Percentiles rank a stretch among this genome's conserved stretches.
Evolutionary conservation across 495 filamentous ascomycete genomes (phyloP).

Genomic region (Geoglossum glabrum): DNA sequence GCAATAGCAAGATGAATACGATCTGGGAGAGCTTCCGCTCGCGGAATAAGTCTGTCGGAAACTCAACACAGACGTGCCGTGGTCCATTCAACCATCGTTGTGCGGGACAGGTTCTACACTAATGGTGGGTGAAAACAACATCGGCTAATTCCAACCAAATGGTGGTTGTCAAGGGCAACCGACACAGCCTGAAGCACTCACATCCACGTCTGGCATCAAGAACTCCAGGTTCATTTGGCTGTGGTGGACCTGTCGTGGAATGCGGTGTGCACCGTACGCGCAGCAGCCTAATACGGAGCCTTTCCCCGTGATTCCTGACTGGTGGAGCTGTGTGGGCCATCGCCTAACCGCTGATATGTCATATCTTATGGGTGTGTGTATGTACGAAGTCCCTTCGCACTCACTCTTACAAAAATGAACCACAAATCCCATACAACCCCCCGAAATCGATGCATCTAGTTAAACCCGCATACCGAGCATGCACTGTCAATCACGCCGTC

Average conservation of each 20-base stretch:
- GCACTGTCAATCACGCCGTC: background rate
- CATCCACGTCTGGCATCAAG: background rate
- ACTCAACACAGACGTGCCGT: background rate
- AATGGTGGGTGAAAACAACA: background rate
- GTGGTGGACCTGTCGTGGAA: background rate
- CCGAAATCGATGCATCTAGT: background rate
- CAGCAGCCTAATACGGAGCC: background rate
- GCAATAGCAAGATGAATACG: no score
- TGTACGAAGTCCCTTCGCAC: no score
- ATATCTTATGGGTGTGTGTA: no score
- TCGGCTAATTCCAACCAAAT: background rate
- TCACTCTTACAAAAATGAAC: background rate
- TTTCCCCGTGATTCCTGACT: background rate
- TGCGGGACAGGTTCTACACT: no score
- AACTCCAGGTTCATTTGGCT: background rate
- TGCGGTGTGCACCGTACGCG: background rate
- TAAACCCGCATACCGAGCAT: background rate
- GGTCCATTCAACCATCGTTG: background rate
- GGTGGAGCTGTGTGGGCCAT: background rate
- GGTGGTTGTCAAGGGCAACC: background rate
- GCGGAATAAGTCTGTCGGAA: no score
- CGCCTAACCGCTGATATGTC: no score
- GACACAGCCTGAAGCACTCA: no score
- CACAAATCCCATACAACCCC: background rate
- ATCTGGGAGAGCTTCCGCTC: no score